A percentile compares a stretch with the other conserved stretches of the same genome.
phyloP scores from a whole-genome alignment of 2,329 filamentous ascomycete species.

The Paraphoma chrysanthemicola region DNA sequence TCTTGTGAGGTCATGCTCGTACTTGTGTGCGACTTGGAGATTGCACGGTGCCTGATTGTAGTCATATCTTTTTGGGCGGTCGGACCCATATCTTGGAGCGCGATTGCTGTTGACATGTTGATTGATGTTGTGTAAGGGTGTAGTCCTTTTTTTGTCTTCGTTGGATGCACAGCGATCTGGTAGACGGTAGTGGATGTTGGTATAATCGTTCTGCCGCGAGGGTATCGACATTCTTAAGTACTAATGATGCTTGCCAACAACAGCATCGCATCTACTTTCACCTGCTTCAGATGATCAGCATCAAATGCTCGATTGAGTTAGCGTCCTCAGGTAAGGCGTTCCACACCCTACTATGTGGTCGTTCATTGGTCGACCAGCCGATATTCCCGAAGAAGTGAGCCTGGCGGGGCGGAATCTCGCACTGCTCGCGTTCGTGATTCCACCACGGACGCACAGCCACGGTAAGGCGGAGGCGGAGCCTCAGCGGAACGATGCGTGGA shows the following conservation, averaged over 20 bases:
- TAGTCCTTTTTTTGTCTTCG: background rate
- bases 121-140: background rate
- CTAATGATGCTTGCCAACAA: background rate
- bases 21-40: slow-evolving; percentile 7
- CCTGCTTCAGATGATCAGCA: background rate
- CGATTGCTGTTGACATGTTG: slow-evolving; percentile 29
- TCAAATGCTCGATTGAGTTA: background rate
- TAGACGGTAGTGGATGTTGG: too few species aligned
- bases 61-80: slow-evolving; percentile 1
- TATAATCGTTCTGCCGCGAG: too few species aligned
- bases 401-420: slow-evolving; percentile 17
- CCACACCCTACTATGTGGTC: background rate
- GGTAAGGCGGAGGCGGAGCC: background rate
- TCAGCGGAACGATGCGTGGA: background rate
- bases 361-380: slow-evolving; percentile 11
- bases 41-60: slow-evolving; percentile 15
- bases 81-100: slow-evolving; percentile 19
- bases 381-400: slow-evolving; percentile 5
- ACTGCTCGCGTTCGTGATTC: slow-evolving; percentile 19
- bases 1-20: background rate
- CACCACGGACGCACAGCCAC: slow-evolving; percentile 14
- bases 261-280: background rate
- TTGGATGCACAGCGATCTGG: background rate
- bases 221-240: slow-evolving; percentile 1
- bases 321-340: background rate